Evolutionary conservation across 1,284 basidiomycete genomes (phyloP).

Genomic region (Ceratobasidium sp.): DNA sequence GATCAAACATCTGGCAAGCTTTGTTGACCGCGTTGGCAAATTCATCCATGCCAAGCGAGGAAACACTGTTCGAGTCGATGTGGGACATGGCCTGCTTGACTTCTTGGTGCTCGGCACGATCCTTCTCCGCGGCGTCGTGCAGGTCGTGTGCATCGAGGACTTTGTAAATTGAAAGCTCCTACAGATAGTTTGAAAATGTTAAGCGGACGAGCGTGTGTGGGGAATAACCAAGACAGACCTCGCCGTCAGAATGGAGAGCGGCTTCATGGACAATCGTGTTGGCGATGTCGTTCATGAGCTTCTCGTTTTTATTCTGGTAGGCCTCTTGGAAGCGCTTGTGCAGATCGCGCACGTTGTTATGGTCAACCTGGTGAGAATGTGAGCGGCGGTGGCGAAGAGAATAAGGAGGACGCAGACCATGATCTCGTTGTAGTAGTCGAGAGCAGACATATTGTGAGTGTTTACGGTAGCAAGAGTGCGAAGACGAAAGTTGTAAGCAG

Average conservation of each 20-base stretch:
- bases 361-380: constrained; percentile 12
- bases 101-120: constrained; percentile 18
- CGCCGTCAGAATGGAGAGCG: constrained; percentile 30
- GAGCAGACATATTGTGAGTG: constrained; percentile 13
- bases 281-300: constrained; percentile 33
- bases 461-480: background rate
- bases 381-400: background rate
- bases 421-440: constrained; percentile 35
- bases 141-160: constrained; percentile 18
- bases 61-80: constrained; percentile 21
- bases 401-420: background rate
- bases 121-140: constrained; percentile 31
- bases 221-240: background rate
- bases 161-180: constrained; percentile 40
- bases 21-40: constrained; percentile 25
- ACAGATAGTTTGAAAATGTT: background rate
- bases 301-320: constrained; percentile 22
- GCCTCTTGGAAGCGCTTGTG: constrained; percentile 22
- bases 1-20: constrained; percentile 29
- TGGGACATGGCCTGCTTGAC: constrained; percentile 34
- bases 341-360: constrained; percentile 34
- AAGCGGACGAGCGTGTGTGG: no score
- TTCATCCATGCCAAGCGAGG: constrained; percentile 29
- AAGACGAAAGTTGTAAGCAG: background rate
- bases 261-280: constrained; percentile 36